These are phyloP conservation scores for Malus orientalis DNA, from an alignment of 306 rosid species.

Conservation along the genomic window DNA sequence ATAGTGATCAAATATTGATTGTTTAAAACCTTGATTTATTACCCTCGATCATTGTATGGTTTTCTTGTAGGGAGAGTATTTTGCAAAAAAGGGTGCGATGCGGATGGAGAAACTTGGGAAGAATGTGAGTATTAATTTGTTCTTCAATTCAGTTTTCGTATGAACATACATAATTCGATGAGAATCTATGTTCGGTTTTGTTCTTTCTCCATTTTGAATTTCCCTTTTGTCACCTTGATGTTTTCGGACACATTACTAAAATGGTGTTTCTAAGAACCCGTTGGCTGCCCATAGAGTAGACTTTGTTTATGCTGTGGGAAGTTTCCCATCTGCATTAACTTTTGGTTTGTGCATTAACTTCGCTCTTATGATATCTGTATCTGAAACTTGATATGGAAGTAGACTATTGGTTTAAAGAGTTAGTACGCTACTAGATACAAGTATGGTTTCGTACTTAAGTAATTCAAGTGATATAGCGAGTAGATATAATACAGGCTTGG, in stretches of 20 bases:
- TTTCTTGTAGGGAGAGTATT: constrained; percentile 71
- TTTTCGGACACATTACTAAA: background rate
- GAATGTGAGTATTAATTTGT: constrained; percentile 50
- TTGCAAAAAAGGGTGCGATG: constrained; percentile 87
- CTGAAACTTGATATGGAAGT: background rate
- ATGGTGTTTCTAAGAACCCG: background rate
- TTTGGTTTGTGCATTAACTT: background rate
- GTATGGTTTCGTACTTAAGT: background rate
- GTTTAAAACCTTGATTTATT: background rate
- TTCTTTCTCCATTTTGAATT: background rate
- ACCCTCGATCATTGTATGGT: constrained; percentile 2
- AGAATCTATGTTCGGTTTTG: background rate
- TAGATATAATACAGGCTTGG: constrained; percentile 48
- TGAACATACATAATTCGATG: background rate
- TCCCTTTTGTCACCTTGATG: background rate
- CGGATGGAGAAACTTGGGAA: constrained; percentile 74
- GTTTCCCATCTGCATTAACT: background rate
- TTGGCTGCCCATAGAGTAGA: background rate
- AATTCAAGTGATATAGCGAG: background rate
- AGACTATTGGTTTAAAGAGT: background rate
- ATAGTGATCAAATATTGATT: background rate
- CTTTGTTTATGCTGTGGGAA: background rate
- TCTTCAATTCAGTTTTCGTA: background rate
- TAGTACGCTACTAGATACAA: background rate
- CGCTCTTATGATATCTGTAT: background rate